Evolutionary conservation across 192 early-diverging fungal genomes (phyloP), one percentile per base, ranked within the genome.

Genomic region (Podila epigama): DNA sequence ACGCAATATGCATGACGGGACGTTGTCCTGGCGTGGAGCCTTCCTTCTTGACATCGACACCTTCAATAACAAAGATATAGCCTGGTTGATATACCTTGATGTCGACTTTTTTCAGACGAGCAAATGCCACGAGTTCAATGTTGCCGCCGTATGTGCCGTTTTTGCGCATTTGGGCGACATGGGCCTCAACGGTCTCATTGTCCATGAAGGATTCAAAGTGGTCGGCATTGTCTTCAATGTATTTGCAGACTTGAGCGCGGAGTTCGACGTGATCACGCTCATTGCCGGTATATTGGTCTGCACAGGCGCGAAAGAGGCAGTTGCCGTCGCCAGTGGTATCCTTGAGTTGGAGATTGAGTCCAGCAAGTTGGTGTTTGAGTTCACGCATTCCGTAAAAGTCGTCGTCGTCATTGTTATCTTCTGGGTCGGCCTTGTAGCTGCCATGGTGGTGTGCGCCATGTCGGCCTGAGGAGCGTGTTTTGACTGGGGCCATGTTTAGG

Each of bases 321-420:
- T 92, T 92, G 54, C 91, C 90, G 57, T 92, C 91, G 51, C 90
- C 91, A 16, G 75, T 79, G 34, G 91, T 90, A 58, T 90, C 88
- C 57, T 90, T 90, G 63, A 86, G 85, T 40, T 85, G 88, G 32
- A 90, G 73, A 22, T 84, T 80, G 2, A 82, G 53, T 44, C 71
- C 65, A 51, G 79, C 84, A 6, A 91, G 75, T 22, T 84, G 83
- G 32, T 83, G 83, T 59, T 85, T 84, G 20, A 89, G 79, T 35
- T 79, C 82, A 2, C 79, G 78, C 37, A 69, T 71, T 29, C 71
- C 77, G 36, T 70, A 82, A 39, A 72, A 70, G 54, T 82, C 81
- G 41, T 82, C 81, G 58, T 70, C 69, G 51, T 77, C 73, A 13
- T 77, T 58, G 32, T 41, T 68, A 61, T 68, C 66, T 15, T 68